A percentile compares a stretch with the other conserved stretches of the same genome.
Conservation (phyloP, 768 basidiomycete species). For the Nidularia sp. region DNA sequence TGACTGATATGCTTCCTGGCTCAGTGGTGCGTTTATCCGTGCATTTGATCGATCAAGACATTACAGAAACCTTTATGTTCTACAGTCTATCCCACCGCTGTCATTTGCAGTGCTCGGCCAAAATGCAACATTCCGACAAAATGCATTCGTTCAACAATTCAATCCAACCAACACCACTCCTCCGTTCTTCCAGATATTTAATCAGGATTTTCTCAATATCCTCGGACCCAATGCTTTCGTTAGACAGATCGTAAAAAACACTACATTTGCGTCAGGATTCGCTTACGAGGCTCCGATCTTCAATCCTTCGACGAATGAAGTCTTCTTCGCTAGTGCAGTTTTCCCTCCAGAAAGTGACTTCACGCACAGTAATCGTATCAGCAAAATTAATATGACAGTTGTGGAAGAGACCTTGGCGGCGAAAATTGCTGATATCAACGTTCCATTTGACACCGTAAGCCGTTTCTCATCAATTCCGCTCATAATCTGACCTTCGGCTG, state of each 20-base stretch:
- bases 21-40: too few species aligned
- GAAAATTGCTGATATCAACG: slow-evolving; percentile 29
- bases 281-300: slow-evolving; percentile 73
- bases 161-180: slow-evolving; percentile 50
- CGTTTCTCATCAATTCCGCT: neutral
- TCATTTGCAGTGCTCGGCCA: neutral
- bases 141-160: slow-evolving; percentile 28
- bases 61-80: neutral
- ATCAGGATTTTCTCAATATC: slow-evolving; percentile 41
- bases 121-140: slow-evolving; percentile 16
- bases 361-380: slow-evolving; percentile 52
- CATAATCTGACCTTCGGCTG: neutral
- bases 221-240: slow-evolving; percentile 50
- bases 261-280: slow-evolving; percentile 43
- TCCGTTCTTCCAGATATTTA: slow-evolving; percentile 46
- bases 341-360: slow-evolving; percentile 48
- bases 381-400: slow-evolving; percentile 51
- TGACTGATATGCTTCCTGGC: too few species aligned
- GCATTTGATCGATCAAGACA: too few species aligned
- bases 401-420: slow-evolving; percentile 36
- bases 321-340: slow-evolving; percentile 62
- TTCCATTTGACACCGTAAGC: slow-evolving; percentile 26
- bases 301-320: slow-evolving; percentile 50
- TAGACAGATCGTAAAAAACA: slow-evolving; percentile 46
- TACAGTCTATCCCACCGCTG: neutral